These are phyloP conservation scores for Irineochytrium annulatum DNA, from an alignment of 192 early-diverging fungal genomes.

Conservation along the genomic window DNA sequence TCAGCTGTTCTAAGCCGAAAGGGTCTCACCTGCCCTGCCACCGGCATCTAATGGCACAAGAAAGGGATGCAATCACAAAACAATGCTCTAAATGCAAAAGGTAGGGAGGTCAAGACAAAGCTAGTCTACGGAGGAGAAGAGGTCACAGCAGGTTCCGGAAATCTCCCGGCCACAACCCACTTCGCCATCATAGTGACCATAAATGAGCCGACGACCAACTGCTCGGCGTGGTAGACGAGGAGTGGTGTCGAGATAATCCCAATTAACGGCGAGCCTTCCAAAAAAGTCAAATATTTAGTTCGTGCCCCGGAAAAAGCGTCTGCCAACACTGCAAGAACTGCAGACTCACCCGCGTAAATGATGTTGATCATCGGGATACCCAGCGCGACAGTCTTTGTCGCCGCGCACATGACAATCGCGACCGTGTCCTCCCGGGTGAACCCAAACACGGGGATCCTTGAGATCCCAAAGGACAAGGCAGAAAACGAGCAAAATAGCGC, in stretches of 20 bases:
- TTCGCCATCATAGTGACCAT: conserved; percentile 51
- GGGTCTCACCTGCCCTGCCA: no score
- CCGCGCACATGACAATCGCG: conserved; percentile 66
- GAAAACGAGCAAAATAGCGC: conserved; percentile 51
- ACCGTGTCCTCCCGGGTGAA: conserved; percentile 55
- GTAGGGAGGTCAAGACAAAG: neutral
- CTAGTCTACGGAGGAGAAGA: neutral
- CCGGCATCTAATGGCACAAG: no score
- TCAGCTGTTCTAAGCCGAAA: no score
- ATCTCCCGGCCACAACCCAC: conserved; percentile 42
- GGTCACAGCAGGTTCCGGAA: no score
- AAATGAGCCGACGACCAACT: conserved; percentile 61
- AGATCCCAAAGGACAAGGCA: conserved; percentile 39
- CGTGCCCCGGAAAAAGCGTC: neutral
- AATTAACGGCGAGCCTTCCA: conserved; percentile 33
- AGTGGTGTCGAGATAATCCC: conserved; percentile 63
- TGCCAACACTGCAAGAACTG: no score
- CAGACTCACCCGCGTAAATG: conserved; percentile 43
- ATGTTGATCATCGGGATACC: conserved; percentile 73
- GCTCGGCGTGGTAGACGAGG: conserved; percentile 69
- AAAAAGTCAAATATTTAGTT: conserved; percentile 3
- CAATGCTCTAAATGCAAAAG: no score
- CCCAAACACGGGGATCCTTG: conserved; percentile 35
- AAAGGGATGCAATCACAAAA: no score
- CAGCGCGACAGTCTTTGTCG: conserved; percentile 72